phyloP scores from a whole-genome alignment of 306 rosid genomes.

The Trifolium repens region DNA sequence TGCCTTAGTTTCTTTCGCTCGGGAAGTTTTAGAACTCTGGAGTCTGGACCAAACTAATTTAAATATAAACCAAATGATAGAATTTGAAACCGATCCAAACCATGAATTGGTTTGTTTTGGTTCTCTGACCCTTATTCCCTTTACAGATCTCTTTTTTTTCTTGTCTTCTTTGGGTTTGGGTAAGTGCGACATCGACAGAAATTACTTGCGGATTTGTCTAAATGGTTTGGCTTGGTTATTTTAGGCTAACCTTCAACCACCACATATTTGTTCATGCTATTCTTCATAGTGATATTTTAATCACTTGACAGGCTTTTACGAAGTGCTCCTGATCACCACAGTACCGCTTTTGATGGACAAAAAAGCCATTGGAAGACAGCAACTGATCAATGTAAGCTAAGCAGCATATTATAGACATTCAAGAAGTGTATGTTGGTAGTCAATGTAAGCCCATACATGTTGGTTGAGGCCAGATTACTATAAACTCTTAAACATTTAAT shows the following conservation, averaged over 20 bases:
- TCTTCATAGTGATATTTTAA: conserved; percentile 38
- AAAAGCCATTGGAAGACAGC: conserved; percentile 46
- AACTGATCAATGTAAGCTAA: conserved; percentile 70
- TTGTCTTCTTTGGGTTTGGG: background rate
- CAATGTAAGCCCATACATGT: too few relatives aligned
- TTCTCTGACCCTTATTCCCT: background rate
- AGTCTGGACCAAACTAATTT: conserved; percentile 20
- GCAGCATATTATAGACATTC: conserved; percentile 44
- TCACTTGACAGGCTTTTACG: conserved; percentile 51
- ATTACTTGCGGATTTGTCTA: conserved; percentile 2
- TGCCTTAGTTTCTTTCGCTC: conserved; percentile 18
- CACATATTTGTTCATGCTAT: conserved; percentile 19
- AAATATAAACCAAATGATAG: background rate
- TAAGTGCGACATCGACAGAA: background rate
- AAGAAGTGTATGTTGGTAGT: conserved; percentile 1
- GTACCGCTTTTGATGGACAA: conserved; percentile 40
- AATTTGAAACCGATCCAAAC: conserved; percentile 11
- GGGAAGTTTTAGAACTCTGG: conserved; percentile 11
- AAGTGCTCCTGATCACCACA: conserved; percentile 43
- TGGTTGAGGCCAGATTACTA: conserved; percentile 22
- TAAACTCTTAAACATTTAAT: background rate
- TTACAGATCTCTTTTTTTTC: background rate
- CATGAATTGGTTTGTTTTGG: conserved; percentile 25
- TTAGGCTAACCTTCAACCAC: conserved; percentile 26
- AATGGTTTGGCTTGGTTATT: conserved; percentile 23